Base-by-base conservation (phyloP, 1,284 basidiomycete genomes). In the Mycena sp. region DNA sequence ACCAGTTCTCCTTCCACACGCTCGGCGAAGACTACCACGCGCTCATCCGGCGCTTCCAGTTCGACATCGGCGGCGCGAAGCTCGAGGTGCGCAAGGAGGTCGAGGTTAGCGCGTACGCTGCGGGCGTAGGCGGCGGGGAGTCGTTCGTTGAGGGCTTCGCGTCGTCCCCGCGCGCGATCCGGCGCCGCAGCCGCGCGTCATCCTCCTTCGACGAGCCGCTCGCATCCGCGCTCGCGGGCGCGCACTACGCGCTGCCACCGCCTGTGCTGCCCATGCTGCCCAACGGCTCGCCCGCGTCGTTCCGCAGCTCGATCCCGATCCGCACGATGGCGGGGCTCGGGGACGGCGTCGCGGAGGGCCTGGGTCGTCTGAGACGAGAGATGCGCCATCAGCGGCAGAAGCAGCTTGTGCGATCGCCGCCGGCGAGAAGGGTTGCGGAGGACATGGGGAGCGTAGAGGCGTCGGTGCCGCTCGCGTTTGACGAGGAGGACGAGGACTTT, bases 11-110 rank as follows among this genome's bases (percentile, higher is more conserved):
- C 10, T 96, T 95, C 80, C 85, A 87, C 69, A 83, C 86, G 1
- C 82, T 94, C 0, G 85, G 87, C 1, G 90, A 91, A 65, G 93
- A 95, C 72, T 93, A 93, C 67, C 91, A 92, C 68, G 88, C 90
- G 0, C 86, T 93, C 11, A 82, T 94, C 32, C 87, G 91, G 0
- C 83, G 86, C 1, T 83, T 87, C 55, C 85, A 88, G 53, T 78
- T 93, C 53, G 87, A 89, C 62, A 81, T 92, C 11, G 78, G 83
- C 0, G 85, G 85, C 0, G 63, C 74, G 28, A 87, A 86, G 78
- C 84, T 95, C 52, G 85, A 89, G 12, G 91, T 93, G 17, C 85
- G 92, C 11, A 84, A 82, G 52, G 86, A 90, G 61, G 89, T 95
- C 9, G 86, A 91, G 70, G 84, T 89, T 17, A 88, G 82, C 63